Evolutionary conservation across 2,329 filamentous ascomycete genomes (phyloP).

Genomic region (Penicillium sp.): DNA sequence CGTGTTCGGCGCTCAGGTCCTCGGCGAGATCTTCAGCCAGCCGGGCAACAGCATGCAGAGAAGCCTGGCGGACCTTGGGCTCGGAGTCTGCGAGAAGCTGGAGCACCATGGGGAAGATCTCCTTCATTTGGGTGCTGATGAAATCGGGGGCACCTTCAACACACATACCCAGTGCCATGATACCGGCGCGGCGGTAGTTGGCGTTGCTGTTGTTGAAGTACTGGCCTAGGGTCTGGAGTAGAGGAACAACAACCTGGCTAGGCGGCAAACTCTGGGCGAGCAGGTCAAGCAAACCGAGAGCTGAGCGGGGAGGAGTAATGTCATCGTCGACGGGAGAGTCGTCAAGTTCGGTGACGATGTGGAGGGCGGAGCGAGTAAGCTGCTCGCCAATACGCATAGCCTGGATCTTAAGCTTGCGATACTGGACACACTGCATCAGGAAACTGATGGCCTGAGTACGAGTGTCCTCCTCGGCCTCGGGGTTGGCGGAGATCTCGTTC

Average conservation of each 20-base stretch:
- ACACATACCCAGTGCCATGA: slow-evolving; percentile 86
- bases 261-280: slow-evolving; percentile 85
- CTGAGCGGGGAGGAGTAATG: slow-evolving; percentile 77
- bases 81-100: slow-evolving; percentile 80
- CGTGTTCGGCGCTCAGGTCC: slow-evolving; percentile 81
- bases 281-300: slow-evolving; percentile 83
- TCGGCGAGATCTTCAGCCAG: slow-evolving; percentile 91
- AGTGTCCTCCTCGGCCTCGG: slow-evolving; percentile 74
- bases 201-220: slow-evolving; percentile 74
- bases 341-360: slow-evolving; percentile 86
- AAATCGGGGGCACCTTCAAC: slow-evolving; percentile 97
- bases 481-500: slow-evolving; percentile 79
- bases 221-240: slow-evolving; percentile 78
- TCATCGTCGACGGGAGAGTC: slow-evolving; percentile 71
- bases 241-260: slow-evolving; percentile 87
- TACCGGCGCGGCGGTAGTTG: slow-evolving; percentile 81
- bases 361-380: slow-evolving; percentile 80
- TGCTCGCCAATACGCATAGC: slow-evolving; percentile 81
- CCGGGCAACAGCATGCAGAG: slow-evolving; percentile 81
- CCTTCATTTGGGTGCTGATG: slow-evolving; percentile 84
- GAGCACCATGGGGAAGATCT: slow-evolving; percentile 80
- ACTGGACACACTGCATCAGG: slow-evolving; percentile 86
- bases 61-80: slow-evolving; percentile 77
- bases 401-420: slow-evolving; percentile 94
- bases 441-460: slow-evolving; percentile 88